Conservation (phyloP, 1,284 basidiomycete species). For the Sphaerobolus stellatus region DNA sequence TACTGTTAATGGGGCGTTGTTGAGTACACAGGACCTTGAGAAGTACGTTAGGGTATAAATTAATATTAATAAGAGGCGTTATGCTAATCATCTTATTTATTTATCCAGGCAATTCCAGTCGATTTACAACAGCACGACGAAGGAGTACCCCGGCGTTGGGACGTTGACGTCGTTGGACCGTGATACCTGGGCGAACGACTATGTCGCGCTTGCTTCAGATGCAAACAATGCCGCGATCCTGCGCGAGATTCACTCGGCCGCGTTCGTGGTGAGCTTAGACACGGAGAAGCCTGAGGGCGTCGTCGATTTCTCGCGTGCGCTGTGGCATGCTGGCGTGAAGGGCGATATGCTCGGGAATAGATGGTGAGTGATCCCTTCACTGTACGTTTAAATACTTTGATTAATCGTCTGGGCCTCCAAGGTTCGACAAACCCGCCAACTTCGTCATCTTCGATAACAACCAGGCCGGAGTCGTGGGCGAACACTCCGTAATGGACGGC, state of each 20-base stretch:
- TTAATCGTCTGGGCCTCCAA: neutral
- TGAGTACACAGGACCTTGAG: slow-evolving; percentile 70
- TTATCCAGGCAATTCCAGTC: slow-evolving; percentile 66
- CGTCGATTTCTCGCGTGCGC: slow-evolving; percentile 58
- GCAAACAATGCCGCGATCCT: slow-evolving; percentile 64
- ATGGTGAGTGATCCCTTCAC: slow-evolving; percentile 8
- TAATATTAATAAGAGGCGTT: neutral
- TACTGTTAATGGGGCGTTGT: slow-evolving; percentile 53
- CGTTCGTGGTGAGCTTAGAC: slow-evolving; percentile 82
- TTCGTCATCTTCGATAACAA: slow-evolving; percentile 81
- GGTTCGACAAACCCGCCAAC: slow-evolving; percentile 84
- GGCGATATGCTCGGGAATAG: slow-evolving; percentile 23
- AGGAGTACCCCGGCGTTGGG: slow-evolving; percentile 73
- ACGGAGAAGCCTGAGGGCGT: slow-evolving; percentile 51
- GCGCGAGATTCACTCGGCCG: slow-evolving; percentile 75
- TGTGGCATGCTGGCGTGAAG: slow-evolving; percentile 71
- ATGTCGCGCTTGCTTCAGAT: slow-evolving; percentile 54
- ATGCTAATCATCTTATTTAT: neutral
- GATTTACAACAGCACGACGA: slow-evolving; percentile 64
- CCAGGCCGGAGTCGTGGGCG: slow-evolving; percentile 82
- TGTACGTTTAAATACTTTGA: neutral
- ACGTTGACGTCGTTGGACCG: slow-evolving; percentile 76
- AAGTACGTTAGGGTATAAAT: slow-evolving; percentile 39
- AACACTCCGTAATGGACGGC: slow-evolving; percentile 92
- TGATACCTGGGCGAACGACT: slow-evolving; percentile 84